Conservation (phyloP, 305 asterid species). For the Stenogyne calaminthoides region DNA sequence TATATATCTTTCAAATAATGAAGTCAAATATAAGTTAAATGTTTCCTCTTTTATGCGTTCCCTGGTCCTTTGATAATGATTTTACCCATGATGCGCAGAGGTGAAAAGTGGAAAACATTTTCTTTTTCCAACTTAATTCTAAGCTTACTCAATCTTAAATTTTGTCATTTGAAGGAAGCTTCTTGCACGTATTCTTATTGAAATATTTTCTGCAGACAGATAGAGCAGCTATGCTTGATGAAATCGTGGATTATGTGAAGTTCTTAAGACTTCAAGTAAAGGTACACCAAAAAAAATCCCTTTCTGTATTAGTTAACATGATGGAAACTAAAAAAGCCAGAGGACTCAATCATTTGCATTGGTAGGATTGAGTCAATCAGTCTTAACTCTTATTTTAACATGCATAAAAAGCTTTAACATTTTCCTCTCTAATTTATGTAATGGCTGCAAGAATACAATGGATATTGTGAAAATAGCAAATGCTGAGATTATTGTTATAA, state of each 20-base stretch:
- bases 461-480: too few species aligned
- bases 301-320: background rate
- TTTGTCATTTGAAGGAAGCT: conserved; percentile 4
- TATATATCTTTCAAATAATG: conserved; percentile 2
- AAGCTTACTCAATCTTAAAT: background rate
- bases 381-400: conserved; percentile 1
- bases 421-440: too few species aligned
- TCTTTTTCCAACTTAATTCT: background rate
- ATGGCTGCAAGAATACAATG: too few species aligned
- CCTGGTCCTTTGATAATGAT: conserved; percentile 10
- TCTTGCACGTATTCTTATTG: conserved; percentile 17
- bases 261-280: conserved; percentile 95
- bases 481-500: too few species aligned
- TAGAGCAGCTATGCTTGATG: conserved; percentile 98
- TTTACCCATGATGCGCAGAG: background rate
- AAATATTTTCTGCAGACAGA: conserved; percentile 63
- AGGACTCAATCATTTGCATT: conserved; percentile 13
- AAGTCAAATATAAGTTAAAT: background rate
- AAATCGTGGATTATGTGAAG: conserved; percentile 95
- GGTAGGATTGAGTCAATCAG: background rate
- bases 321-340: background rate
- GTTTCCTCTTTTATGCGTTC: background rate
- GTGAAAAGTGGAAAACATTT: background rate
- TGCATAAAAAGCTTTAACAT: background rate
- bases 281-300: conserved; percentile 47